Evolutionary conservation across 352 stramenopile species (phyloP).

Genomic region (Hyaloperonospora brassicae): DNA sequence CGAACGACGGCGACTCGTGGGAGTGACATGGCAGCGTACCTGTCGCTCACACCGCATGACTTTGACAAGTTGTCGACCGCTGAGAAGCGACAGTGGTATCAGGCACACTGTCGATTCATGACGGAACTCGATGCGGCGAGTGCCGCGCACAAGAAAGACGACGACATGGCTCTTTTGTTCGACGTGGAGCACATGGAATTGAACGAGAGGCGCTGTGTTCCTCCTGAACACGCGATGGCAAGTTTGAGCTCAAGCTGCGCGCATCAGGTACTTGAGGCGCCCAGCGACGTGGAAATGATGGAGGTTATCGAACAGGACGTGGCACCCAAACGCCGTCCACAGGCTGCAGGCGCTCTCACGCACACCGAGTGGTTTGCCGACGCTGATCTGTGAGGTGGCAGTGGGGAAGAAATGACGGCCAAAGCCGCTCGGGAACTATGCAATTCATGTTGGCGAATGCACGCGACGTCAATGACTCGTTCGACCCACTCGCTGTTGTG

Average conservation of each 20-base stretch:
- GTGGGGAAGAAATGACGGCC: no score
- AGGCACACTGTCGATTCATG: slow-evolving; percentile 26
- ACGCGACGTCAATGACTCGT: no score
- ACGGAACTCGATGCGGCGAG: slow-evolving; percentile 2
- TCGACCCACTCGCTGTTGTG: no score
- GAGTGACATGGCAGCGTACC: slow-evolving; percentile 38
- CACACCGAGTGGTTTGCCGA: no score
- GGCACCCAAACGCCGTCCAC: slow-evolving; percentile 13
- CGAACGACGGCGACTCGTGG: slow-evolving; percentile 5
- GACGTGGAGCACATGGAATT: no score
- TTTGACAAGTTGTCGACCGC: slow-evolving; percentile 33
- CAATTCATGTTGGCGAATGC: no score
- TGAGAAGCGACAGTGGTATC: slow-evolving; percentile 36
- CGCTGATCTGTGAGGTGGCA: no score
- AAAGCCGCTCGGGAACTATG: no score
- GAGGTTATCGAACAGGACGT: slow-evolving; percentile 22
- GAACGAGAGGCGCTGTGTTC: no score
- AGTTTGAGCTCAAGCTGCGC: slow-evolving; percentile 29
- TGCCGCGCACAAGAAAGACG: no score
- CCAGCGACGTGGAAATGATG: slow-evolving; percentile 43
- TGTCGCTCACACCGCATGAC: slow-evolving; percentile 38
- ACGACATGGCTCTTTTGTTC: no score
- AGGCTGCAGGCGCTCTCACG: no score
- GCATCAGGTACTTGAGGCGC: slow-evolving; percentile 33
- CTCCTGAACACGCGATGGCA: slow-evolving; percentile 10